Evolutionary conservation across 2,329 filamentous ascomycete species (phyloP), one percentile per base, ranked within the genome.

Genomic region (Magnaporthiopsis rhizophila): DNA sequence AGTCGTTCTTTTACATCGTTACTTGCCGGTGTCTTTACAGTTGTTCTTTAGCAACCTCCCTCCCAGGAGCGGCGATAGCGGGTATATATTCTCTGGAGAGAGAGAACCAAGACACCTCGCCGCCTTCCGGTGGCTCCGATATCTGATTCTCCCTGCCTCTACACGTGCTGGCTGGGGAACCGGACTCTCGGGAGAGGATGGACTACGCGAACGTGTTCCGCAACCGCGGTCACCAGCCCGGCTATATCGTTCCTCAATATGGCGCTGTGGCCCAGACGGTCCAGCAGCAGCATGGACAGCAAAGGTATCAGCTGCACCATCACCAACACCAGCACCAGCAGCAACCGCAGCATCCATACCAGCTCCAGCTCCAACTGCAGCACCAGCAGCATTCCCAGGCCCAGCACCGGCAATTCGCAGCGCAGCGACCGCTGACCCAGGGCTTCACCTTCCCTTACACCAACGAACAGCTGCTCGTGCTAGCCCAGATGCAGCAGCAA

Each of bases 401-500:
- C 15, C 64, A 63, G 18, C 57, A 57, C 34, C 64, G 58, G 18
- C 60, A 59, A 50, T 24, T 53, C 45, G 3, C 56, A n/a, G 24
- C 45, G 58, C 36, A 24, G 38, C 62, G 24, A 62, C 62, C 38
- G 58, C 45, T 7, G 26, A n/a, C 38, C 24, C 63, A 36, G 30
- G 64, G 60, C 45, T 67, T 65, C 59, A 59, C 64, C 6, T 65
- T 60, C 26, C 58, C 62, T 24, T 66, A 63, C 65, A 61, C 59
- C 50, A 64, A 64, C 59, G 64, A 68, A 6, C 65, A 66, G 6
- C 57, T 68, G 57, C 64, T 62, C 53, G 61, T 66, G 28, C 59
- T 68, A 3, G 64, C 67, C 15, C 67, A 66, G 56, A 59, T 65
- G n/a, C 63, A 65, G 11, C 66, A 68, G 34, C 68, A 67, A 65